Evolutionary conservation across 2,329 filamentous ascomycete genomes (phyloP), one percentile per base, ranked within the genome.

Genomic region (Daldinia eschscholtzii): DNA sequence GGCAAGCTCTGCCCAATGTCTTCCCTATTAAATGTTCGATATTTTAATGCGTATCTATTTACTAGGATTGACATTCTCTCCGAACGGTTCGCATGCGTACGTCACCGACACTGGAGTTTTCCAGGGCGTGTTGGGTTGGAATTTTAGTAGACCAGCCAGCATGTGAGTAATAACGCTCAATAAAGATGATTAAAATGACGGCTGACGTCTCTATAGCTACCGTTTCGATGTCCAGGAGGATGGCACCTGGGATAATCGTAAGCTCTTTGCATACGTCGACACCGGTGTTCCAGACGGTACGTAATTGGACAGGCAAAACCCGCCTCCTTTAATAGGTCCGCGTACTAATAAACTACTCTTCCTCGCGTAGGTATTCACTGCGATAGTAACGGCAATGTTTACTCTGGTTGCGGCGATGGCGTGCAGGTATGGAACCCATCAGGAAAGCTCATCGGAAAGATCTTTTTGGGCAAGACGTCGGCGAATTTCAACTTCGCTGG

Each of bases 231-330:
- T 86, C 2, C 71, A 77, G 10, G 64, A 79, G 0, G 83, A 86
- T 53, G 84, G 84, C 28, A 84, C 83, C 0, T 84, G 79, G 58
- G 79, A 81, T 3, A 84, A 85, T 73, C 80, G 83, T 59, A 83
- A 83, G 63, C 81, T 84, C 0, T 91, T 92, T 73, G 88, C 89
- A 0, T 89, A 84, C 67, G 80, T 82, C 2, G 82, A 85, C 53
- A 75, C 81, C 1, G 85, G 87, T 1, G 79, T 88, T 1, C 88
- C 89, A 0, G 89, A 92, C 70, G 89, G 90, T 79, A 79, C 60
- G 78, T 74, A 18, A 33, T 6, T 2, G 3, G 3, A 33, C 15
- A 35, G 10, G 2, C 6, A 35, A 35, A 9, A n/a, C 18, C 2
- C 6, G 3, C 23, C 41, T 35, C 37, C 33, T 13, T 37, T 12